Percentiles rank a stretch among this genome's conserved stretches.
Conservation (phyloP, 352 stramenopile species). For the Pythium aristosporum region DNA sequence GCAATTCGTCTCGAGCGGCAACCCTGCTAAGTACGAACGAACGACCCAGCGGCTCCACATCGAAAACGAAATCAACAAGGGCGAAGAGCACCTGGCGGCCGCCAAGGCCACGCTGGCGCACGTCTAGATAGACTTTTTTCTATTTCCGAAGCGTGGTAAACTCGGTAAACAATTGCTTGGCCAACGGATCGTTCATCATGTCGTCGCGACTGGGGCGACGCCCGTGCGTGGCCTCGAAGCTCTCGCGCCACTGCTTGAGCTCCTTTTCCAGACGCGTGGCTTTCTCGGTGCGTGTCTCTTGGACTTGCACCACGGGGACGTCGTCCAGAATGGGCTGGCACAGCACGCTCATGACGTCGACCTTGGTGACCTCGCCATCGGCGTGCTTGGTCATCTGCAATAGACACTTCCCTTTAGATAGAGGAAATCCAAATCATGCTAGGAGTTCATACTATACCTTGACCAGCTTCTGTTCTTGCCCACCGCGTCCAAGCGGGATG, state of each 20-base stretch:
- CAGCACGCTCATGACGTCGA: slow-evolving; percentile 82
- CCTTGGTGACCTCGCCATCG: slow-evolving; percentile 56
- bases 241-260: slow-evolving; percentile 63
- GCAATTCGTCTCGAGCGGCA: slow-evolving; percentile 47
- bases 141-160: slow-evolving; percentile 75
- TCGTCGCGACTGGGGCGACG: slow-evolving; percentile 64
- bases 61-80: slow-evolving; percentile 53
- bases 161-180: slow-evolving; percentile 66
- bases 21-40: slow-evolving; percentile 51
- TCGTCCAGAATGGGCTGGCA: slow-evolving; percentile 79
- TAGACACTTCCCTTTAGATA: background rate
- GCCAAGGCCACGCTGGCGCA: slow-evolving; percentile 48
- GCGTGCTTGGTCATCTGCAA: slow-evolving; percentile 62
- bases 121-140: slow-evolving; percentile 18
- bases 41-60: slow-evolving; percentile 43
- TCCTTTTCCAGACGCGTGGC: slow-evolving; percentile 52
- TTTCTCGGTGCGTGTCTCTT: slow-evolving; percentile 61
- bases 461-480: slow-evolving; percentile 76
- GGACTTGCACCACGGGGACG: slow-evolving; percentile 42
- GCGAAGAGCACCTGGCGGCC: slow-evolving; percentile 62
- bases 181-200: slow-evolving; percentile 53
- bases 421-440: background rate
- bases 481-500: slow-evolving; percentile 57
- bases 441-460: slow-evolving; percentile 38
- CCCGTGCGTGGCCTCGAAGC: slow-evolving; percentile 53